Evolutionary conservation across 2,329 filamentous ascomycete species (phyloP), one percentile per base, ranked within the genome.

Genomic region (Corniculantispora saksenae): DNA sequence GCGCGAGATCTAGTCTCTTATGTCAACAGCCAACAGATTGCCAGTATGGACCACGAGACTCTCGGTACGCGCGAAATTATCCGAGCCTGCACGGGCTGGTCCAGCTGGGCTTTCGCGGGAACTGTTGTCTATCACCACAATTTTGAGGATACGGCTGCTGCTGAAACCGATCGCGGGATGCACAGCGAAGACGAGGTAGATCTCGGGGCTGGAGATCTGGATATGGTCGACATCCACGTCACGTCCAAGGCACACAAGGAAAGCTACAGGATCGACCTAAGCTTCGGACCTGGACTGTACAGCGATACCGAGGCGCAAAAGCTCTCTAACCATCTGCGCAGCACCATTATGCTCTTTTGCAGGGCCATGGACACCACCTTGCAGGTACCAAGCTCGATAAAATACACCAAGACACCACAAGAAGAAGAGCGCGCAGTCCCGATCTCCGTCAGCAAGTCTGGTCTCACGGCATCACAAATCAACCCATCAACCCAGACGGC

Each of bases 141-240:
- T 19, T 47, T 58, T 8, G 55, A 58, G 12, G 55, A 47, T 3
- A 10, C n/a, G 19, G 55, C 32, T 29, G 25, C 48, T 27, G 25
- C 2, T 29, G 48, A 51, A 17, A 25, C 5, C 27, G 55, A 45
- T 35, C 55, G 55, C 77, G 0, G 79, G 78, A 67, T 80, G 74
- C 32, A 73, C 71, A 3, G 74, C 54, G 65, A 81, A 81, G 71
- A 81, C 81, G 71, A 81, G 60, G 2, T 70, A 67, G 1, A 77
- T 74, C 63, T 81, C 80, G n/a, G 72, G 19, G 2, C 80, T 61
- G 51, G 51, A 19, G 80, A 81, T 82, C 35, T 58, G 19, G 55
- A 58, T 21, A 58, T 43, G 35, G 40, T 47, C 23, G 55, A 58
- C 27, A 43, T 58, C n/a, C 55, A 58, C 21, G 32, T 58, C 55